phyloP scores from a whole-genome alignment of 306 rosid genomes.

The Trifolium pratense region DNA sequence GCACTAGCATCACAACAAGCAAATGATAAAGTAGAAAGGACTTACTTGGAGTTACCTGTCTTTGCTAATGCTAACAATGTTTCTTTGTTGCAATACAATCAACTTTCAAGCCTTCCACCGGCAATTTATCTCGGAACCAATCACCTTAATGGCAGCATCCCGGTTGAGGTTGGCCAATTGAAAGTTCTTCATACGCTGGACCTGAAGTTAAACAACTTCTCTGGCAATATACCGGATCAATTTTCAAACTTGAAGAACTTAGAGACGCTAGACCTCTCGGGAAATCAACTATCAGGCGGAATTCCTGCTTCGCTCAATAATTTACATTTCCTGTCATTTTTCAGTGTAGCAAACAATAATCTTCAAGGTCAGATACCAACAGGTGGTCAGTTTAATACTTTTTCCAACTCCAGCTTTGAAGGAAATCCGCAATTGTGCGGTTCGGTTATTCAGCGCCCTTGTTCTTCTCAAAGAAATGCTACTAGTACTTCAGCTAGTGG shows the following conservation, averaged over 20 bases:
- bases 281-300: constrained; percentile 70
- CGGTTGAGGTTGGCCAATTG: constrained; percentile 66
- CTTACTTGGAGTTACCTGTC: constrained; percentile 81
- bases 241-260: constrained; percentile 70
- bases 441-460: constrained; percentile 56
- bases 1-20: constrained; percentile 60
- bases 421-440: constrained; percentile 79
- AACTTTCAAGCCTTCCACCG: constrained; percentile 78
- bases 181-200: constrained; percentile 67
- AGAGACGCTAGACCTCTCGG: constrained; percentile 79
- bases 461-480: constrained; percentile 46
- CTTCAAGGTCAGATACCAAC: constrained; percentile 80
- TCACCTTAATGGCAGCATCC: constrained; percentile 68
- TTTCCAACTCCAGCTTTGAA: constrained; percentile 65
- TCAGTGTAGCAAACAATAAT: constrained; percentile 77
- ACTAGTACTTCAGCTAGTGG: constrained; percentile 18
- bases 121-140: constrained; percentile 71
- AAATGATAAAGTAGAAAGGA: constrained; percentile 50
- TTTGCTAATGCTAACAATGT: constrained; percentile 75
- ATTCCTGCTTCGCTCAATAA: constrained; percentile 74
- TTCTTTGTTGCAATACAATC: constrained; percentile 75
- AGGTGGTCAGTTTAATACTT: constrained; percentile 86
- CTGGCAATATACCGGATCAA: constrained; percentile 73
- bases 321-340: constrained; percentile 81
- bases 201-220: constrained; percentile 68